Percentiles rank a stretch among this genome's conserved stretches.
These are phyloP conservation scores for Hanseniaspora uvarum DNA, from an alignment of 1,139 yeast species.

Conservation along the genomic window DNA sequence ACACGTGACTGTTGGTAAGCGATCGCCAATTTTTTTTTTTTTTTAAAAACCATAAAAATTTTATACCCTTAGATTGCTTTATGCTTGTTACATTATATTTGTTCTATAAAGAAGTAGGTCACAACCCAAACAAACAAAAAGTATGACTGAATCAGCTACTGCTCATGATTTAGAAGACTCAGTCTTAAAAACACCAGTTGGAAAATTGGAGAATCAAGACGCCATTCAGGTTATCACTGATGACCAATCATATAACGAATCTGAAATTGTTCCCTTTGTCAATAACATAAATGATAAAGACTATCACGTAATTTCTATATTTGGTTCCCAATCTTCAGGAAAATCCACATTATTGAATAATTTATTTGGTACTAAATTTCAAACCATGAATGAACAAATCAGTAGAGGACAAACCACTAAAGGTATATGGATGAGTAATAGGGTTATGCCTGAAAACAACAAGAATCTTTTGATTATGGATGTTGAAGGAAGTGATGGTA, in stretches of 20 bases:
- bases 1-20: not conserved
- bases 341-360: slow-evolving; percentile 82
- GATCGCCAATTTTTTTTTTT: not conserved
- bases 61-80: not conserved
- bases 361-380: slow-evolving; percentile 76
- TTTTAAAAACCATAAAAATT: not conserved
- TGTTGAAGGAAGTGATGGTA: slow-evolving; percentile 96
- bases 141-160: not conserved
- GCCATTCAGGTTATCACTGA: slow-evolving; percentile 69
- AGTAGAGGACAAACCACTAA: slow-evolving; percentile 80
- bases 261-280: slow-evolving; percentile 31
- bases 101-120: not conserved
- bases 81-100: not conserved
- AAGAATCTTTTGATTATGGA: slow-evolving; percentile 71
- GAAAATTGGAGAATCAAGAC: slow-evolving; percentile 21
- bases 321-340: slow-evolving; percentile 95
- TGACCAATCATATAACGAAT: slow-evolving; percentile 49
- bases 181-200: not conserved
- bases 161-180: not conserved
- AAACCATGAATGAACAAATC: slow-evolving; percentile 75
- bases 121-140: not conserved
- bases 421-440: slow-evolving; percentile 77
- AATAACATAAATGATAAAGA: slow-evolving; percentile 47
- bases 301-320: slow-evolving; percentile 87
- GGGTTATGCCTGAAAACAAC: slow-evolving; percentile 30